Evolutionary conservation across 1,284 basidiomycete genomes (phyloP), one percentile per base, ranked within the genome.

Genomic region (Ustilago hordei): DNA sequence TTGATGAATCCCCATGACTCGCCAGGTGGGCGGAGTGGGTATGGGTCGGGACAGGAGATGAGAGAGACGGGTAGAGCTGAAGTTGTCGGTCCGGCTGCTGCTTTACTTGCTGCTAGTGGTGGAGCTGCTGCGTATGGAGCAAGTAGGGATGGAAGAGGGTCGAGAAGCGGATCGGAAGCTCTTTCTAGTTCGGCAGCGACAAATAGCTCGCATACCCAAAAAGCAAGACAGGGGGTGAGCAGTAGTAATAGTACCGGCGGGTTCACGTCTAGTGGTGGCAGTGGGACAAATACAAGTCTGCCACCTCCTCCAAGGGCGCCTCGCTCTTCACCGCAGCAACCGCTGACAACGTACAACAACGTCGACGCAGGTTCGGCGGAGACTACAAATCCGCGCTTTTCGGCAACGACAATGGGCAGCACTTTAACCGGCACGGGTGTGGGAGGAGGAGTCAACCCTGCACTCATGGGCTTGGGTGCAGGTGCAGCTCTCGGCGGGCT

Each of bases 181-280:
- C n/a, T 55, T 28, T 59, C 43, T 34, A 43, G 43, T 4, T 45
- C 43, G 11, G 17, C 60, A 47, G 53, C 1, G n/a, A 67, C 64
- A 0, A 31, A 41, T 13, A 60, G 57, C 43, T 60, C 64, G 0
- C 70, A 60, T 3, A 60, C 58, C 7, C 58, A 55, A 28, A 47
- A 61, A 56, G 48, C 55, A 15, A 35, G 57, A 36, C 34, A 38
- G 1, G 48, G 23, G 0, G 41, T 74, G 55, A 73, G 66, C 57
- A 79, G 73, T 60, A 80, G 79, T 63, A 79, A 74, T 61, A 76
- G 75, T 39, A 79, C 73, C 5, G 73, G 78, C 8, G 66, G 50
- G 0, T 66, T 64, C 35, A 78, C 78, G 1, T 61, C 63, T 2
- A 67, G 58, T 31, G 62, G 72, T 7, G 73, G 69, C 19, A 75